Percentiles rank a stretch among this genome's conserved stretches.
phyloP scores from a whole-genome alignment of 805 yeast genomes.

The Limtongia smithiae region DNA sequence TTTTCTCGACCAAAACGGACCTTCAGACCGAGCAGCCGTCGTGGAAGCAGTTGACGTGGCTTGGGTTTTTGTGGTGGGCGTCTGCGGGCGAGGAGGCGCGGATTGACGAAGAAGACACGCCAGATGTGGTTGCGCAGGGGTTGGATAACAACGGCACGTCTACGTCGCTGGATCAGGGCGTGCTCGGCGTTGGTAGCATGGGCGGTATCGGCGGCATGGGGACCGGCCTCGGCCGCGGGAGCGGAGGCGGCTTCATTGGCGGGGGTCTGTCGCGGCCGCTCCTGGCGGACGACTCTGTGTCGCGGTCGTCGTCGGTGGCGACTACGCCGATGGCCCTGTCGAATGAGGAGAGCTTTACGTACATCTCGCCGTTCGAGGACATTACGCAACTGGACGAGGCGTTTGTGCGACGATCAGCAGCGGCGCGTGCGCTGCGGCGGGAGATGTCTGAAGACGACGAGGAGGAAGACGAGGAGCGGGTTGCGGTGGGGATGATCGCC shows the following conservation, averaged over 20 bases:
- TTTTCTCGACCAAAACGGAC: constrained; percentile 28
- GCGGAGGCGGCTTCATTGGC: too few species aligned
- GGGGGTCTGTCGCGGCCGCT: constrained; percentile 33
- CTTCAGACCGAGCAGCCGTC: constrained; percentile 37
- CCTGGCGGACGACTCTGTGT: constrained; percentile 29
- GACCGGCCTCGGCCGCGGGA: constrained; percentile 18
- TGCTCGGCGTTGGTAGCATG: too few species aligned
- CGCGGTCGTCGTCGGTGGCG: constrained; percentile 25
- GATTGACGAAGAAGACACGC: constrained; percentile 41
- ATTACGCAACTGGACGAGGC: constrained; percentile 21
- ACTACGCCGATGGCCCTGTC: constrained; percentile 23
- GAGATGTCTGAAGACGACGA: not conserved
- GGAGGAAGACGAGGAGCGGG: constrained; percentile 7
- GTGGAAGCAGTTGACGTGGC: constrained; percentile 59
- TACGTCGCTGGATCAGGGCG: constrained; percentile 17
- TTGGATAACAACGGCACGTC: constrained; percentile 15
- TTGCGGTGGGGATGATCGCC: constrained; percentile 4
- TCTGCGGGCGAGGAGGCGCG: constrained; percentile 64
- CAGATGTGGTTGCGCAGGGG: constrained; percentile 36
- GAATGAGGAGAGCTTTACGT: constrained; percentile 24
- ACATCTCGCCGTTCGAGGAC: constrained; percentile 26
- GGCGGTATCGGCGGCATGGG: too few species aligned
- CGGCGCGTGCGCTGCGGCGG: constrained; percentile 1
- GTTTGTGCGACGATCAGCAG: constrained; percentile 8
- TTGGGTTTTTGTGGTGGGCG: constrained; percentile 83